Evolutionary conservation across 1,284 basidiomycete species (phyloP).

Genomic region (Psilocybe mexicana): DNA sequence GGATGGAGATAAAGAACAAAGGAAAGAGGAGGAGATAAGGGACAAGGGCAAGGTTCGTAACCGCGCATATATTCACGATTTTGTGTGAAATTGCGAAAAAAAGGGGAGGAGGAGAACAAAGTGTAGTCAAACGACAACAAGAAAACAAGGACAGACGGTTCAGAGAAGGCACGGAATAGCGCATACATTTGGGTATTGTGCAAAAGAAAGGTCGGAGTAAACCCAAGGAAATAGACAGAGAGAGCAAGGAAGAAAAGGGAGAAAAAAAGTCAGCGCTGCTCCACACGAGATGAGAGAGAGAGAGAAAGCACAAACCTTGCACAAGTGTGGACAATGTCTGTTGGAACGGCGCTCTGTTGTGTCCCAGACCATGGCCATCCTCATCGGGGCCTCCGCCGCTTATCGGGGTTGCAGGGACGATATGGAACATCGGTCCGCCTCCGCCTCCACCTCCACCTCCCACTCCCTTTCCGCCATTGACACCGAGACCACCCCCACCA

Average conservation of each 20-base stretch:
- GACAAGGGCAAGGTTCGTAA: background rate
- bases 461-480: slow-evolving; percentile 12
- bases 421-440: slow-evolving; percentile 62
- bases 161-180: background rate
- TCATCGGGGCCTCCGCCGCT: slow-evolving; percentile 53
- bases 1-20: background rate
- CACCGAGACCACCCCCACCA: too few relatives aligned
- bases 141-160: background rate
- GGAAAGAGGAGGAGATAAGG: background rate
- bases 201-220: too few relatives aligned
- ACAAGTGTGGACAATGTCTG: slow-evolving; percentile 44
- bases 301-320: slow-evolving; percentile 43
- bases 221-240: too few relatives aligned
- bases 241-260: background rate
- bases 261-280: background rate
- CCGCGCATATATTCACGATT: too few relatives aligned
- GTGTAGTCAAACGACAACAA: background rate
- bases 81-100: background rate
- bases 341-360: slow-evolving; percentile 51
- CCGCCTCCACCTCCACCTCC: slow-evolving; percentile 34
- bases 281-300: background rate
- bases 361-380: background rate
- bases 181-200: background rate
- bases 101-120: background rate
- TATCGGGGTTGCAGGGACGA: slow-evolving; percentile 81